Evolutionary conservation across 345 rosid species (phyloP).

Genomic region (Citrus maxima): DNA sequence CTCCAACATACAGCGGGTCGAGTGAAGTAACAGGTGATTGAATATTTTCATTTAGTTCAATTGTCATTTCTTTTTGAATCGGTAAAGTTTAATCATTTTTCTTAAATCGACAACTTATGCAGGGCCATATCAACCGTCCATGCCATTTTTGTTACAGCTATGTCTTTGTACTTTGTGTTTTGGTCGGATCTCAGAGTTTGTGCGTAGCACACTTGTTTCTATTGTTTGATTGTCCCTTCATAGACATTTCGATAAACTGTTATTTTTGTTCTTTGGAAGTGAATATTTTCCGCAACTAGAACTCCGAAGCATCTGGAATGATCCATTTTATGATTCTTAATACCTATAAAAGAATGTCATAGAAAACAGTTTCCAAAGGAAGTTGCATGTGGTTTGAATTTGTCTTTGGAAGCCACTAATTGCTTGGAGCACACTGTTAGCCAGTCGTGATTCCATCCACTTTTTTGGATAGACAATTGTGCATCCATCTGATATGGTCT

Average conservation of each 20-base stretch:
- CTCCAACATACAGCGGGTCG: conserved; percentile 41
- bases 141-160: conserved; percentile 48
- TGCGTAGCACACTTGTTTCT: not conserved
- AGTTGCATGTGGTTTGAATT: too few species aligned
- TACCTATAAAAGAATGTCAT: not conserved
- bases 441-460: too few species aligned
- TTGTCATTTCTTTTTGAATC: not conserved
- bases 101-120: conserved; percentile 18
- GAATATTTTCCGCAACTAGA: not conserved
- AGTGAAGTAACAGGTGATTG: conserved; percentile 65
- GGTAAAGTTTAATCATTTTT: not conserved
- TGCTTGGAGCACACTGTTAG: too few species aligned
- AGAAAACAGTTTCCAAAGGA: not conserved
- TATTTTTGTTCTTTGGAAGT: not conserved
- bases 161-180: conserved; percentile 59
- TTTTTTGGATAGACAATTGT: not conserved
- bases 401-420: too few species aligned
- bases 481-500: not conserved
- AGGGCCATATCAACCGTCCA: conserved; percentile 66
- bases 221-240: not conserved
- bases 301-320: not conserved
- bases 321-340: not conserved
- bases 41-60: not conserved
- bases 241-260: not conserved
- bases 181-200: conserved; percentile 41